Evolutionary conservation across 2,329 filamentous ascomycete species (phyloP).

Genomic region (Phaeosphaeriaceae sp.): DNA sequence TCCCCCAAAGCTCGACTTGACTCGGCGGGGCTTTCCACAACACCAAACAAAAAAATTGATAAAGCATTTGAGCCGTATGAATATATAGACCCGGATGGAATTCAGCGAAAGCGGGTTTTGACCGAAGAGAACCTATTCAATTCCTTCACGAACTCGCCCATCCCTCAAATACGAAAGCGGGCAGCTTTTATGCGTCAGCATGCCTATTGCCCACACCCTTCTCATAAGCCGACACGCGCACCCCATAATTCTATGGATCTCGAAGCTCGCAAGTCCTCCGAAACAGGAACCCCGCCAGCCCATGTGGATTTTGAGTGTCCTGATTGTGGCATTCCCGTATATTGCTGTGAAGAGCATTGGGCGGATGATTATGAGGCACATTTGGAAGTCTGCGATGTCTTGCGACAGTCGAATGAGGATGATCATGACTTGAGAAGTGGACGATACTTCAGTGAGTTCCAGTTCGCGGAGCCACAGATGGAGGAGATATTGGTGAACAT

Average conservation of each 20-base stretch:
- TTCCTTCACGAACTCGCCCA: slow-evolving; percentile 85
- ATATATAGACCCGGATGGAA: slow-evolving; percentile 44
- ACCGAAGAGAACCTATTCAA: slow-evolving; percentile 88
- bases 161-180: slow-evolving; percentile 83
- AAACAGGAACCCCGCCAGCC: slow-evolving; percentile 68
- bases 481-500: slow-evolving; percentile 95
- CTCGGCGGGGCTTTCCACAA: slow-evolving; percentile 40
- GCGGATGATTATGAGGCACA: slow-evolving; percentile 94
- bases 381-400: slow-evolving; percentile 86
- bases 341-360: slow-evolving; percentile 95
- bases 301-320: slow-evolving; percentile 95
- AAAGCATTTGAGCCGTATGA: slow-evolving; percentile 44
- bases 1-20: slow-evolving; percentile 30
- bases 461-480: slow-evolving; percentile 86
- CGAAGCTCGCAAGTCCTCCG: slow-evolving; percentile 64
- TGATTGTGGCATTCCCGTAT: slow-evolving; percentile 92
- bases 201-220: slow-evolving; percentile 90
- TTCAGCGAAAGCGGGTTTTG: slow-evolving; percentile 56
- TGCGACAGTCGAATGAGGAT: slow-evolving; percentile 95
- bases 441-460: slow-evolving; percentile 90
- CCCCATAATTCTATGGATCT: slow-evolving; percentile 69
- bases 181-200: slow-evolving; percentile 92
- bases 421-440: slow-evolving; percentile 94
- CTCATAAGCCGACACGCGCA: slow-evolving; percentile 77
- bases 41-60: slow-evolving; percentile 33